Conservation (phyloP, 352 stramenopile genomes). For the Phytopythium oedochilum region DNA sequence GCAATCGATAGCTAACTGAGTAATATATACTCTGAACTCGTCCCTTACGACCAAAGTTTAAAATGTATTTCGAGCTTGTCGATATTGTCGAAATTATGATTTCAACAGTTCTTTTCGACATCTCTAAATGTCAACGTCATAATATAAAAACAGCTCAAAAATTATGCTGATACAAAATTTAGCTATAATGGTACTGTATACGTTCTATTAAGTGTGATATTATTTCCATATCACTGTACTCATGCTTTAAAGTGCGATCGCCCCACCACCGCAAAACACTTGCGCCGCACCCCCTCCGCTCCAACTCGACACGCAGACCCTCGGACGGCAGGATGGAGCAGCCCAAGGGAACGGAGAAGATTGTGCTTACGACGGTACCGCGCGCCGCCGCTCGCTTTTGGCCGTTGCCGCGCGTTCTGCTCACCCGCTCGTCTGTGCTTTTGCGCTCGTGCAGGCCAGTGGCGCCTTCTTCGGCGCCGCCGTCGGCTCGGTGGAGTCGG, state of each 20-base stretch:
- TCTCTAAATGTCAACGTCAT: too few species aligned
- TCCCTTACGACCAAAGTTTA: slow-evolving; percentile 25
- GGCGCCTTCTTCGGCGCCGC: slow-evolving; percentile 77
- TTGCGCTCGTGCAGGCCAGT: slow-evolving; percentile 29
- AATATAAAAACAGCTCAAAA: too few species aligned
- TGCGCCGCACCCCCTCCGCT: too few species aligned
- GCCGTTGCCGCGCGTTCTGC: too few species aligned
- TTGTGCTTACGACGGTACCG: slow-evolving; percentile 62
- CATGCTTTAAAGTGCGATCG: too few species aligned
- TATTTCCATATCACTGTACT: too few species aligned
- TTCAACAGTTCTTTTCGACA: too few species aligned
- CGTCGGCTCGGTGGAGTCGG: slow-evolving; percentile 73
- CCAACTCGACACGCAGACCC: slow-evolving; percentile 10
- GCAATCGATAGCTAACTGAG: background rate
- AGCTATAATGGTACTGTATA: too few species aligned
- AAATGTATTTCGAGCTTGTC: background rate
- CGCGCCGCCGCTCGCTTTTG: background rate
- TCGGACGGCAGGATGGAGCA: slow-evolving; percentile 45
- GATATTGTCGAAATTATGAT: background rate
- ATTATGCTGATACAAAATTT: too few species aligned
- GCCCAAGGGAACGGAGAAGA: slow-evolving; percentile 69
- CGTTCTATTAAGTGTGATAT: too few species aligned
- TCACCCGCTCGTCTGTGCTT: background rate
- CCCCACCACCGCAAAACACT: slow-evolving; percentile 9
- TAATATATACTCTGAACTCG: slow-evolving; percentile 5